Percentiles rank a stretch among this genome's conserved stretches.
Evolutionary conservation across 1,284 basidiomycete genomes (phyloP).

Genomic region (Leccinum olivaceoglutinosum): DNA sequence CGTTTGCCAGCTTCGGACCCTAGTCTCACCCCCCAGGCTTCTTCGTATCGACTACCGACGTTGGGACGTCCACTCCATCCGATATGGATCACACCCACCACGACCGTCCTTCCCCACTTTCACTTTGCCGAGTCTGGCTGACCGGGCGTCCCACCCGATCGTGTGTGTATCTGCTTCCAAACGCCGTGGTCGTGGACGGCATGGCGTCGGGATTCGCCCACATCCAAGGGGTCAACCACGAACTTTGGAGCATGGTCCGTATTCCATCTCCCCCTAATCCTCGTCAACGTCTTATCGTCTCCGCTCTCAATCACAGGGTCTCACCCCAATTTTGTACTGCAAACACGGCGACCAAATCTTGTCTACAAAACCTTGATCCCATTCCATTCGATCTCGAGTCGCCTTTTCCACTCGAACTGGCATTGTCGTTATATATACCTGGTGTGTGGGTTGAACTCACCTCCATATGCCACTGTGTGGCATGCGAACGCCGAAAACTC

Average conservation of each 20-base stretch:
- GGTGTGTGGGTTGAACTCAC: too few relatives aligned
- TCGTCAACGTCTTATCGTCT: neutral
- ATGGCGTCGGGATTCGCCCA: conserved; percentile 62
- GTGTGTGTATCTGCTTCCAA: conserved; percentile 78
- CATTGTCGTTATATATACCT: too few relatives aligned
- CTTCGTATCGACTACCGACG: conserved; percentile 45
- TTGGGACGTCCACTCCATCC: conserved; percentile 55
- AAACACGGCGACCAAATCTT: conserved; percentile 48
- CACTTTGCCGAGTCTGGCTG: conserved; percentile 22
- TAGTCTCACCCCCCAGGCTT: conserved; percentile 33
- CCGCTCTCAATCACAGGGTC: conserved; percentile 40
- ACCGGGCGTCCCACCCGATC: conserved; percentile 50
- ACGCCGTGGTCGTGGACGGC: conserved; percentile 45
- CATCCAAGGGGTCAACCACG: conserved; percentile 88
- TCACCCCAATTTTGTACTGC: conserved; percentile 78
- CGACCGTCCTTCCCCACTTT: conserved; percentile 35
- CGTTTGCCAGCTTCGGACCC: neutral
- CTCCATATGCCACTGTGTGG: too few relatives aligned
- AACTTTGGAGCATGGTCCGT: conserved; percentile 75
- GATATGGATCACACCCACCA: conserved; percentile 63
- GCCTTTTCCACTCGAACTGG: too few relatives aligned
- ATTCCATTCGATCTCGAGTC: too few relatives aligned
- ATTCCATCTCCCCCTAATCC: neutral
- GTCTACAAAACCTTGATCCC: conserved; percentile 29
- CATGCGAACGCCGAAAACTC: too few relatives aligned